Conservation (phyloP, 495 filamentous ascomycete species). For the Viridothelium virens region DNA sequence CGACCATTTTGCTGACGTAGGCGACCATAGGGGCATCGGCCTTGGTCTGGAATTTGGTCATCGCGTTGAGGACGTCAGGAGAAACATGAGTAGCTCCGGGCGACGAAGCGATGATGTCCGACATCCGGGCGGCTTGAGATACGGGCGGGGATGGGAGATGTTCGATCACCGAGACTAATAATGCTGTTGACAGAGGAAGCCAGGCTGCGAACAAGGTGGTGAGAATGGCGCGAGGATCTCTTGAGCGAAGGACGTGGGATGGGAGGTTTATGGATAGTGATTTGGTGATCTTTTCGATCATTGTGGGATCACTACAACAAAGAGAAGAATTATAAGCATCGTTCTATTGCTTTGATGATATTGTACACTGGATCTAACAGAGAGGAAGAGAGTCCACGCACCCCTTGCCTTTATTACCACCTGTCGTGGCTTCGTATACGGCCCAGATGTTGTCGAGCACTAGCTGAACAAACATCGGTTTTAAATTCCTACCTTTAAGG, state of each 20-base stretch:
- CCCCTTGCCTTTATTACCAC: slow-evolving; percentile 75
- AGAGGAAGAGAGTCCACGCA: slow-evolving; percentile 37
- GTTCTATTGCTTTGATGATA: slow-evolving; percentile 23
- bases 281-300: slow-evolving; percentile 92
- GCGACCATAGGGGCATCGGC: slow-evolving; percentile 74
- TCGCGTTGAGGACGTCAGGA: slow-evolving; percentile 60
- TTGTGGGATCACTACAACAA: slow-evolving; percentile 56
- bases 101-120: slow-evolving; percentile 68
- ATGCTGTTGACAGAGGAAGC: slow-evolving; percentile 86
- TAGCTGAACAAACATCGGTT: slow-evolving; percentile 96
- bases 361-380: slow-evolving; percentile 24
- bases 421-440: slow-evolving; percentile 84
- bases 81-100: slow-evolving; percentile 68
- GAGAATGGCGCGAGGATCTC: slow-evolving; percentile 75
- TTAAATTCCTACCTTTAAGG: slow-evolving; percentile 80
- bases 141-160: slow-evolving; percentile 75
- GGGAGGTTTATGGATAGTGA: slow-evolving; percentile 77
- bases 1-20: slow-evolving; percentile 98
- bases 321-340: slow-evolving; percentile 32
- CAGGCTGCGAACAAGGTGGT: slow-evolving; percentile 80
- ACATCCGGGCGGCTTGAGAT: slow-evolving; percentile 78
- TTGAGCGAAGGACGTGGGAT: slow-evolving; percentile 72
- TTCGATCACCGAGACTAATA: slow-evolving; percentile 89
- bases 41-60: slow-evolving; percentile 66
- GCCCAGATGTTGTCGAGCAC: slow-evolving; percentile 97